Base-by-base conservation (phyloP, 345 rosid species). In the Brassica rapa region DNA sequence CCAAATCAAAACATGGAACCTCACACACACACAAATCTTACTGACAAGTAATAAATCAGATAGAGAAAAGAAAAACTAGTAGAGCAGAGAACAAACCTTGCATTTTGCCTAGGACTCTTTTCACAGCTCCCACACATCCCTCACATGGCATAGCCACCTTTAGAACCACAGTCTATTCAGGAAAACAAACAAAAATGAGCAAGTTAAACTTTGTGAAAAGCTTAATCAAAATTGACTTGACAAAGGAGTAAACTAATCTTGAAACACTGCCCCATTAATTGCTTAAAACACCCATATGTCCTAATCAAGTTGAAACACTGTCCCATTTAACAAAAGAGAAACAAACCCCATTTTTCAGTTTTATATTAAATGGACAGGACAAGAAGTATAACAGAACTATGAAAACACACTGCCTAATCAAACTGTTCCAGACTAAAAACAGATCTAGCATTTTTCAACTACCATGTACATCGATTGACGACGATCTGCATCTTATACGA, bases 141-240 rank as follows among this genome's bases (percentile, higher is more conserved):
- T 84, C 80, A 5, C 96, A 93, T 71, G 98, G 83, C 98, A 93
- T 91, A 14, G 85, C 91, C 75, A 91, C 98, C 84, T 85, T 90
- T 39, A 91, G 89, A 73, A 91, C 89, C 70, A 88, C 90, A 8
- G 92, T 91, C 97, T 93, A 37, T 89, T 76, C 78, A 71, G 51
- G 16, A 25, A 61, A 77, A 79, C 63, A 74, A 29, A 56, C 29
- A 73, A 30, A 64, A 62, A 51, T 24, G 41, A 32, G 24, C 5
- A 10, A 12, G 30, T 19, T 24, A 30, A 57, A 32, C 0, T 30
- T 16, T 15, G 4, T 30, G 12, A 1, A 46, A 57, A 63, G n/a
- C 4, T 66, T 27, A 33, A 15, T n/a, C 14, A 56, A 71, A 71
- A 63, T 5, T 1, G 62, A 63, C 29, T 5, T 9, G 46, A 62